A percentile compares a stretch with the other conserved stretches of the same genome.
Evolutionary conservation across 305 asterid genomes (phyloP).

Genomic region (Coffea humblotiana): DNA sequence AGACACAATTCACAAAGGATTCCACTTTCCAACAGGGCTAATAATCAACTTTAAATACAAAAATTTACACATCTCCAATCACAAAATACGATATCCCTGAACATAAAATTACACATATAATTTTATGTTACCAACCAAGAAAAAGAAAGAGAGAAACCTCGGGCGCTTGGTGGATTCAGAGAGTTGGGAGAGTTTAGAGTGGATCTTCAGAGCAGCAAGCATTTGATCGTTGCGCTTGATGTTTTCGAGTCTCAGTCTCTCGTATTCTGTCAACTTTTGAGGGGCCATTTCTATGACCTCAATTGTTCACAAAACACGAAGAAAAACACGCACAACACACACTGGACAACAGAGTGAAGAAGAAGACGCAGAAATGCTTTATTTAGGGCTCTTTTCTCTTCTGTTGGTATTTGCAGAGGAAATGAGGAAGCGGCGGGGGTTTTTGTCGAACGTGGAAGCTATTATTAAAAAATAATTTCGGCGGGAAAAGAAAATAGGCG

Average conservation of each 20-base stretch:
- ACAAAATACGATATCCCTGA: background rate
- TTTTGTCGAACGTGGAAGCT: too few relatives aligned
- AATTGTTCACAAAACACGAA: background rate
- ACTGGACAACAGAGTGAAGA: background rate
- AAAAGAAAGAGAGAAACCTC: slow-evolving; percentile 27
- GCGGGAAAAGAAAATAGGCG: slow-evolving; percentile 14
- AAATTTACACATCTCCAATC: background rate
- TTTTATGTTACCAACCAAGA: background rate
- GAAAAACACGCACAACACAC: background rate
- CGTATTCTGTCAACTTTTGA: slow-evolving; percentile 60
- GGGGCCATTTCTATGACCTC: slow-evolving; percentile 37
- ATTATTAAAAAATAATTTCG: background rate
- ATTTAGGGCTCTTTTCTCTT: background rate
- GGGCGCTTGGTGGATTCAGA: slow-evolving; percentile 51
- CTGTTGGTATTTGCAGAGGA: background rate
- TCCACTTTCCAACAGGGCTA: background rate
- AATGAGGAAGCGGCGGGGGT: background rate
- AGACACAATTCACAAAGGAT: background rate
- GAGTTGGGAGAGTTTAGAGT: slow-evolving; percentile 51
- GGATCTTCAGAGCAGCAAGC: slow-evolving; percentile 80
- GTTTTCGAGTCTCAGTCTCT: slow-evolving; percentile 73
- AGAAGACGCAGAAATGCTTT: background rate
- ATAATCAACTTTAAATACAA: background rate
- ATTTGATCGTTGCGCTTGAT: slow-evolving; percentile 75
- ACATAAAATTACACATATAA: too few relatives aligned